These are phyloP conservation scores for Acanthamoeba lenticulata DNA, from an alignment of 208 protist species.

Conservation along the genomic window DNA sequence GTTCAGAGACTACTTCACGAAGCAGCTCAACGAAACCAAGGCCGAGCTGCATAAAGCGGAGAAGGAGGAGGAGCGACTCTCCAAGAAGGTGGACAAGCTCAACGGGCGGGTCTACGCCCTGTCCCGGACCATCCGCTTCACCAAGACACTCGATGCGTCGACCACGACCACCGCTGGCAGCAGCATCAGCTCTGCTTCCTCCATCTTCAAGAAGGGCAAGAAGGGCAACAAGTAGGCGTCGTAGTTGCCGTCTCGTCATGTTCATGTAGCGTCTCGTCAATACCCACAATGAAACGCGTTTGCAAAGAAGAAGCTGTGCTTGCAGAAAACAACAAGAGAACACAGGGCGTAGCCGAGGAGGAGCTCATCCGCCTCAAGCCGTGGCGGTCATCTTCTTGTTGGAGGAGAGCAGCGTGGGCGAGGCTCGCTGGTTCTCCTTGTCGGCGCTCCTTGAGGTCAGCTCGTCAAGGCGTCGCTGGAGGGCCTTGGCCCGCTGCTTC, in stretches of 20 bases:
- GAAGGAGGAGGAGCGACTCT: background rate
- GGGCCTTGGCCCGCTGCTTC: background rate
- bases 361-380: too few relatives aligned
- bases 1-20: background rate
- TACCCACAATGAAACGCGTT: too few relatives aligned
- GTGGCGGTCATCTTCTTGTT: background rate
- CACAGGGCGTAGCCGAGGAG: background rate
- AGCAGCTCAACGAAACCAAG: background rate
- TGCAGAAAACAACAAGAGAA: background rate
- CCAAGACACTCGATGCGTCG: too few relatives aligned
- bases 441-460: background rate
- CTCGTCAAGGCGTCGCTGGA: background rate
- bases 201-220: too few relatives aligned
- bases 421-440: background rate
- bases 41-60: background rate
- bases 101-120: background rate
- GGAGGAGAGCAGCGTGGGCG: background rate
- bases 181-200: too few relatives aligned
- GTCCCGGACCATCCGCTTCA: background rate
- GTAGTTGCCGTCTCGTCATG: too few relatives aligned
- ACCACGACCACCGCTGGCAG: too few relatives aligned
- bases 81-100: background rate
- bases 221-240: too few relatives aligned
- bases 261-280: too few relatives aligned
- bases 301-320: background rate